Evolutionary conservation across 345 rosid species (phyloP), one percentile per base, ranked within the genome.

Genomic region (Populus euphratica): DNA sequence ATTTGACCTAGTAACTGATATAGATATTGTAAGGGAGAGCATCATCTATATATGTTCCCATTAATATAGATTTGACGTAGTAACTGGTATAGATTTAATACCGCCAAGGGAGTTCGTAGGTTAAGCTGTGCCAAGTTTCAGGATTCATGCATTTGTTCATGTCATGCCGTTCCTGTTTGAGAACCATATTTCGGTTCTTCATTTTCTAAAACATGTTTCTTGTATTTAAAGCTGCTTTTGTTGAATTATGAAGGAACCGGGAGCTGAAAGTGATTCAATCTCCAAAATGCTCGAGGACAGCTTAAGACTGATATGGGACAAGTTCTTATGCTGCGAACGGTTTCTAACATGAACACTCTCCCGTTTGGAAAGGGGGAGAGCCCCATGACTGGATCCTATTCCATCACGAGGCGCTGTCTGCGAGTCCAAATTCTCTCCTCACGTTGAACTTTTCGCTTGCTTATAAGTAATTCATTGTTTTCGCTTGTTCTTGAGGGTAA

Each of bases 261-360:
- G 75, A 29, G 85, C 64, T 29, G 82, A 76, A 44, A 35, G 7
- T 13, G 78, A 72, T 33, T 47, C 62, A 27, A 73, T 81, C 36
- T 73, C 75, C 1, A 68, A 76, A 2, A 69, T 82, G 85, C 88
- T 89, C 17, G 70, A 85, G 61, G 90, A 81, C 73, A 81, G 16
- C 29, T 63, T 89, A 31, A 79, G 33, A 70, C 36, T 86, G 85
- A 81, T 89, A 69, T 86, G 90, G 90, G 81, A 79, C 16, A 69
- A 79, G 35, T 86, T 89, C 84, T 77, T 80, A 38, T 29, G 76
- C 69, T 73, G 81, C 33, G 81, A 77, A 39, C 67, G 9, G 11
- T 50, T 77, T 21, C 35, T 69, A 12, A 7, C 49, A 5, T 54
- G 76, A 75, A 68, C 8, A 17, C 2, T 41, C 44, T 41, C 12